Evolutionary conservation across 1,139 yeast genomes (phyloP).

Genomic region (Geotrichum carabidarum): DNA sequence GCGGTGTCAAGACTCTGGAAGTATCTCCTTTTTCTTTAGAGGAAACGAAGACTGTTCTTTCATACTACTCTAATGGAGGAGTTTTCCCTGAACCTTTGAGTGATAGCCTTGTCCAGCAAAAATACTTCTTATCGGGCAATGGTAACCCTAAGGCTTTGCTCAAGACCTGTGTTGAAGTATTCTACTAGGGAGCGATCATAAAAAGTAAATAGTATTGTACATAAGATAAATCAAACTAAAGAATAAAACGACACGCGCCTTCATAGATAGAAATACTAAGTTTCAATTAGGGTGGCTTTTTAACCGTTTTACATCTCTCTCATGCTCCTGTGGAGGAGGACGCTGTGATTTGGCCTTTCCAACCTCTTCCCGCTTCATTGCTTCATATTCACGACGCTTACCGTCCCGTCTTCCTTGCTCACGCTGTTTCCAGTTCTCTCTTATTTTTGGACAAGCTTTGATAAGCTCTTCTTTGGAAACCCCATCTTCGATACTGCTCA

Average conservation of each 20-base stretch:
- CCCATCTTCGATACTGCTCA: conserved; percentile 80
- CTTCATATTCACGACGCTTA: too few relatives aligned
- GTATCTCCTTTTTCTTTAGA: conserved; percentile 50
- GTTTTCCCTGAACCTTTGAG: conserved; percentile 45
- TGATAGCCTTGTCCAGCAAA: conserved; percentile 45
- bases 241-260: background rate
- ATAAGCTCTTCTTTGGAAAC: conserved; percentile 73
- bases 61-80: conserved; percentile 53
- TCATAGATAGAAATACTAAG: background rate
- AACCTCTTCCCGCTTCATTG: too few relatives aligned
- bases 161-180: conserved; percentile 14
- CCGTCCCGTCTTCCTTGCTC: conserved; percentile 22
- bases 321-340: background rate
- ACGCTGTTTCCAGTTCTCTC: conserved; percentile 43
- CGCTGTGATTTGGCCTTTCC: background rate
- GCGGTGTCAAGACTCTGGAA: conserved; percentile 46
- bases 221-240: background rate
- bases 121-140: conserved; percentile 56
- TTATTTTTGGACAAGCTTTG: conserved; percentile 43
- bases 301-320: background rate
- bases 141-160: conserved; percentile 18
- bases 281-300: background rate
- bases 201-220: background rate
- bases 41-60: conserved; percentile 52
- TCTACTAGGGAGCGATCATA: background rate